Evolutionary conservation across 768 basidiomycete genomes (phyloP), one percentile per base, ranked within the genome.

Genomic region (Leccinellum rugosiceps): DNA sequence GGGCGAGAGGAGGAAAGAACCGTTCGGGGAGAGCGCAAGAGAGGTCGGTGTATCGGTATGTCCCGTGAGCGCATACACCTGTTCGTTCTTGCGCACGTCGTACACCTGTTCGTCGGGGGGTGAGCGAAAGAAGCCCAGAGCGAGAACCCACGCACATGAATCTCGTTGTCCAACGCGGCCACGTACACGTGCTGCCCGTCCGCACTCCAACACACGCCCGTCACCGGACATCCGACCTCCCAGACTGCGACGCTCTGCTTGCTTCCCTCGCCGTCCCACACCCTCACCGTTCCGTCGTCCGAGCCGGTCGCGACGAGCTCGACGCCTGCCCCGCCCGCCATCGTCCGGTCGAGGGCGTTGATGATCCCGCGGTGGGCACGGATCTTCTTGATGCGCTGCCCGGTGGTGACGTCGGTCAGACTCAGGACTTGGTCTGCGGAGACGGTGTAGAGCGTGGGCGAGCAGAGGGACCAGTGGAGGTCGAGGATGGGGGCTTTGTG

Each of bases 11-110:
- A 98, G 83, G 76, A 84, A 94, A 50, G 84, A 79, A 17, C 92
- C 92, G 56, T 87, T 88, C 0, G 97, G 96, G 2, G 95, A 98
- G 55, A 98, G 81, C 0, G 91, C 76, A n/a, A 99, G 81, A 3
- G 94, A 95, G 3, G 93, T 91, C 3, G 96, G 93, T 1, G 95
- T 98, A 68, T 98, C 97, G 11, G 83, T 84, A 72, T 98, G 95
- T 13, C 93, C 95, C 25, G 79, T 74, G 5, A 98, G 83, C 13
- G 87, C 77, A 66, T 90, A 93, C 2, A 94, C 83, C 65, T 93
- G 80, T 58, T 87, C 83, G 58, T 83, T 77, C 74, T 94, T 95
- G 66, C 96, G 84, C 46, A 98, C 74, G 75, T 98, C 96, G 70
- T 90, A 94, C 17, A 94, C 86, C 92, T 94, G 60, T 50, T 10